Evolutionary conservation across 768 basidiomycete species (phyloP), one percentile per base, ranked within the genome.

Genomic region (Mycena filopes): DNA sequence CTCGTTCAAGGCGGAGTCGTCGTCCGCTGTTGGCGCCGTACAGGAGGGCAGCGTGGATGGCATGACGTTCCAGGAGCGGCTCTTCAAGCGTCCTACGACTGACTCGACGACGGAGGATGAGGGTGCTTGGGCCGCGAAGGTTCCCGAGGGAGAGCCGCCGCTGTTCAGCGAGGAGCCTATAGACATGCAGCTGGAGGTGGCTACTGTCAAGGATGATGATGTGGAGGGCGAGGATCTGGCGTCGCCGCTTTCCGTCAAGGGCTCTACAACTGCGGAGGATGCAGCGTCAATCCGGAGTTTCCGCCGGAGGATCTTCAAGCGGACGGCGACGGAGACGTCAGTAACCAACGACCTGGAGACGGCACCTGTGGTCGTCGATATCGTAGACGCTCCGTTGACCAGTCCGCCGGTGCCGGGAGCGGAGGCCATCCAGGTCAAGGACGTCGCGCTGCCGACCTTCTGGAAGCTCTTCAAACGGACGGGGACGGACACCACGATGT

Each of bases 21-120:
- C n/a, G n/a, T n/a, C n/a, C n/a, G n/a, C n/a, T n/a, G n/a, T n/a
- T n/a, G n/a, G n/a, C n/a, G n/a, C 43, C 42, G 42, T 21, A n/a
- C 18, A 15, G 42, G 42, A 43, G 16, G 20, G 0, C 43, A 43
- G 42, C 7, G 55, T 45, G 5, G 29, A 42, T 33, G 55, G 43
- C 0, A n/a, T 56, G 20, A 56, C 29, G 6, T 56, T 56, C 31
- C 55, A 56, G 31, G 42, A 56, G 55, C 42, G 55, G 13, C n/a
- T 56, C 42, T 45, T 56, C 28, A 56, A 56, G 29, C 55, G 55
- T 11, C 28, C 55, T 7, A 46, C 42, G 2, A 23, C 29, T 4
- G 42, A 56, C 18, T 45, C 55, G 9, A 33, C 23, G 16, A 29
- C 26, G 8, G 47, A 18, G 47, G 31, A n/a, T 10, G 41, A 55